Evolutionary conservation across 2,329 filamentous ascomycete genomes (phyloP).

Genomic region (Aspergillus fijiensis): DNA sequence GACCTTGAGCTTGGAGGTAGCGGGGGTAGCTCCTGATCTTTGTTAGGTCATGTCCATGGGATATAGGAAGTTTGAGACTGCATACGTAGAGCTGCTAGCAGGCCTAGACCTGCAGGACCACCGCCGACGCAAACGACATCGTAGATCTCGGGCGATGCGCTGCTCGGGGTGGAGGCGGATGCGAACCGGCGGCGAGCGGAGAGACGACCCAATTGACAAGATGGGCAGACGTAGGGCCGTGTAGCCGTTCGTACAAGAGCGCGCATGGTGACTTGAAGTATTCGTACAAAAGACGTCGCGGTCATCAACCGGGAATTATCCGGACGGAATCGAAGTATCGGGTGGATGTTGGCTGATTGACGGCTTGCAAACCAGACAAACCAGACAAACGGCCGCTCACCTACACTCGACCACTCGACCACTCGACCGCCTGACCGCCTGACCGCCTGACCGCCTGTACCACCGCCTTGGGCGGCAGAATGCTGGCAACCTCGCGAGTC

Average conservation of each 20-base stretch:
- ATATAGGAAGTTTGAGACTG: constrained; percentile 7
- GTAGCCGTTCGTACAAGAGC: constrained; percentile 30
- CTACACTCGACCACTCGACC: neutral
- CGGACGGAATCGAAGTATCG: constrained; percentile 4
- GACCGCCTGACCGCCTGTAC: too few species aligned
- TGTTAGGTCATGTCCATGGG: constrained; percentile 1
- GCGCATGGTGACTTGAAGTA: constrained; percentile 32
- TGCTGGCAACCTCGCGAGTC: neutral
- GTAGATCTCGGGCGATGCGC: constrained; percentile 67
- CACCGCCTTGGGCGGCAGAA: neutral
- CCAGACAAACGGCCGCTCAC: constrained; percentile 8
- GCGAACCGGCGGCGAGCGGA: constrained; percentile 32
- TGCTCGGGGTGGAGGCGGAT: constrained; percentile 30
- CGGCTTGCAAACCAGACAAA: constrained; percentile 28
- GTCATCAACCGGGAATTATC: neutral
- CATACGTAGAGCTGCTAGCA: constrained; percentile 73
- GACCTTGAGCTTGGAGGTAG: constrained; percentile 74
- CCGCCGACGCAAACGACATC: constrained; percentile 91
- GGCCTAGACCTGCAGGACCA: constrained; percentile 82
- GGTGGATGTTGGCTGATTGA: constrained; percentile 11
- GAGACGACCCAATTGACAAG: constrained; percentile 33
- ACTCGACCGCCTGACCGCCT: neutral
- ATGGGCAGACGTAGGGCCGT: constrained; percentile 43
- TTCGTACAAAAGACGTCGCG: neutral
- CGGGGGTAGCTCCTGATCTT: constrained; percentile 67